Conservation (phyloP, 192 early-diverging fungal genomes). For the Coemansia sp. region DNA sequence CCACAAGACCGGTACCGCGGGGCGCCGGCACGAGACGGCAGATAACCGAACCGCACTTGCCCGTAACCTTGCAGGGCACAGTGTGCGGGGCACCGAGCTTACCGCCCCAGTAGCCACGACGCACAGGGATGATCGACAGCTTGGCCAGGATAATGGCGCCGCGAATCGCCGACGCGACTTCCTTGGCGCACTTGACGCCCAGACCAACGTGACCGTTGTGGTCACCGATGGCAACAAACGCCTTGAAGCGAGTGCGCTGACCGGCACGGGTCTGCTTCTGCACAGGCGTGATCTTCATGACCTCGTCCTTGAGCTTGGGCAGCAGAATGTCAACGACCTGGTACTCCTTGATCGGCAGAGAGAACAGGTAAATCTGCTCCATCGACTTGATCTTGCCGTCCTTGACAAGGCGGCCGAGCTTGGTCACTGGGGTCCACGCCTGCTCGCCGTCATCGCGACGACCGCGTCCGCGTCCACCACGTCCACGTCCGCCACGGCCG, state of each 20-base stretch:
- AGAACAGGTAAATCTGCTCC: slow-evolving; percentile 97
- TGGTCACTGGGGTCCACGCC: slow-evolving; percentile 94
- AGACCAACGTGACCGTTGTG: slow-evolving; percentile 96
- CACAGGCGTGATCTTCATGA: slow-evolving; percentile 99
- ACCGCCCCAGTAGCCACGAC: slow-evolving; percentile 99
- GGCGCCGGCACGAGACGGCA: slow-evolving; percentile 96
- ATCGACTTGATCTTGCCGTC: slow-evolving; percentile 96
- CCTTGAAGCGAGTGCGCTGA: slow-evolving; percentile 99
- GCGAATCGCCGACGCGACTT: slow-evolving; percentile 97
- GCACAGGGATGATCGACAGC: slow-evolving; percentile 96
- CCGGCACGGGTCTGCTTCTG: slow-evolving; percentile 99
- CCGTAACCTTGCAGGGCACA: slow-evolving; percentile 96
- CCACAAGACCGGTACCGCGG: slow-evolving; percentile 99
- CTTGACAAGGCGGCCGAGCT: slow-evolving; percentile 98
- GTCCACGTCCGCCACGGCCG: slow-evolving; percentile 60
- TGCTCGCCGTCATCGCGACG: slow-evolving; percentile 84
- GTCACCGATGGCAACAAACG: slow-evolving; percentile 99
- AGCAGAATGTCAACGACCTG: slow-evolving; percentile 97
- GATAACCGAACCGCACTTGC: slow-evolving; percentile 91
- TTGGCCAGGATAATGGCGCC: slow-evolving; percentile 99
- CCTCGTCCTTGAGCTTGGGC: slow-evolving; percentile 96
- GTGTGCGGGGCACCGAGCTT: slow-evolving; percentile 96
- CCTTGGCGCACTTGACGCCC: slow-evolving; percentile 99
- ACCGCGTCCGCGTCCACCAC: slow-evolving; percentile 73
- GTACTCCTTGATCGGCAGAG: slow-evolving; percentile 99